phyloP scores from a whole-genome alignment of 177 flowering plant genomes.

The Telopea speciosissima region DNA sequence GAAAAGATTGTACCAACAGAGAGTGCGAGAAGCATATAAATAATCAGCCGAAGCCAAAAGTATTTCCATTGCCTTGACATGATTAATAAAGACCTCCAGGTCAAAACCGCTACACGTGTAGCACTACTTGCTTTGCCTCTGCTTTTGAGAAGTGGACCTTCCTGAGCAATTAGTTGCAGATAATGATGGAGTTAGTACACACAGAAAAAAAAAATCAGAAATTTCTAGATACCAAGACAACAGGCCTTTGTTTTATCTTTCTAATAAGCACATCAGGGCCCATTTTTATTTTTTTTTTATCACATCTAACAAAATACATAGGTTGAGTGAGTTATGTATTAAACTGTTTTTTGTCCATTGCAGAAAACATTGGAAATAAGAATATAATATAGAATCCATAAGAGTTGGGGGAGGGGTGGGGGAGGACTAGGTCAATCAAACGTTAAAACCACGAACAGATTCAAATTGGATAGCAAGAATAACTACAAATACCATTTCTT shows the following conservation, averaged over 20 bases:
- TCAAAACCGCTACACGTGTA: conserved; percentile 71
- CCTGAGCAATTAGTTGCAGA: conserved; percentile 41
- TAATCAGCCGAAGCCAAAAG: conserved; percentile 89
- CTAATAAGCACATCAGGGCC: neutral
- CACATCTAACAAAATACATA: neutral
- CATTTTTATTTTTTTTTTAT: neutral
- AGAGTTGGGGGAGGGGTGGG: too few species aligned
- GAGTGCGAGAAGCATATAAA: conserved; percentile 65
- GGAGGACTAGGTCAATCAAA: neutral
- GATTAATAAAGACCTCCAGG: conserved; percentile 88
- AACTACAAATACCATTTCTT: neutral
- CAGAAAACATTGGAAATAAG: neutral
- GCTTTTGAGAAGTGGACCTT: conserved; percentile 83
- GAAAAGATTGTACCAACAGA: conserved; percentile 85
- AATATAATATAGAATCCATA: too few species aligned
- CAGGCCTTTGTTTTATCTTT: neutral
- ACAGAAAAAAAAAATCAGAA: neutral
- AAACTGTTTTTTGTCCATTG: neutral
- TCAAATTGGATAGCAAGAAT: neutral
- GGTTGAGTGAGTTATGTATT: neutral
- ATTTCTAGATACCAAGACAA: neutral
- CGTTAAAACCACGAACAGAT: neutral
- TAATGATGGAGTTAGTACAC: conserved; percentile 1
- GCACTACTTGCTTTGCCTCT: conserved; percentile 72
- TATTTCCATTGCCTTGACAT: conserved; percentile 99